Evolutionary conservation across 2,329 filamentous ascomycete genomes (phyloP), one percentile per base, ranked within the genome.

Genomic region (Aspergillus amoenus): DNA sequence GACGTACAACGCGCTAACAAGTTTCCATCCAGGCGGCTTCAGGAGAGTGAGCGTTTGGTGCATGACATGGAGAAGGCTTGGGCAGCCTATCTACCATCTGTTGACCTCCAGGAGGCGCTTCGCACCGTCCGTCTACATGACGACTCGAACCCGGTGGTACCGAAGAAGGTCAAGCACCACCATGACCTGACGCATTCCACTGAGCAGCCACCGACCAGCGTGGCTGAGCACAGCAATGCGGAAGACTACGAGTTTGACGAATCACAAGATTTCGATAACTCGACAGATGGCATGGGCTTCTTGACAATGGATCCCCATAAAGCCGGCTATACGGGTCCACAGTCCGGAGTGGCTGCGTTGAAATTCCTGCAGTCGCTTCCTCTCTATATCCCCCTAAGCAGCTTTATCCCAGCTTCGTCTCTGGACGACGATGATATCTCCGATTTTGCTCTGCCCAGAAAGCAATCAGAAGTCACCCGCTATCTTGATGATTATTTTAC

Each of bases 201-300:
- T 11, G 61, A 64, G 17, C 61, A 64, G 48, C 56, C 56, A 7
- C 60, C 61, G 5, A 53, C 52, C 42, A 48, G 49, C 45, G 55
- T 62, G 39, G 58, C 54, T 1, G 61, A 64, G 32, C 60, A 58
- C 45, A 64, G 58, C 47, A 64, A 64, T 22, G 61, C 61, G 3
- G 61, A 64, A 30, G 61, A 62, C 48, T 64, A 62, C 40, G 61
- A 64, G 54, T 64, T 64, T 18, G 61, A 64, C 41, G 61, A 64
- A 32, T 64, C 61, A 9, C 61, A 62, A 45, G 61, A 63, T 40
- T 63, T 64, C 39, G 60, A 62, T 43, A 64, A 62, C 32, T 62
- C 60, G 6, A 64, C 58, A 13, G 61, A 62, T 39, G 61, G 61
- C 17, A 64, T 64, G 61, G 61, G 60, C 1, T 64, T 61, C 13